Percentiles rank a stretch among this genome's conserved stretches.
phyloP scores from a whole-genome alignment of 108 stramenopile genomes.

The Bacterosira constricta region DNA sequence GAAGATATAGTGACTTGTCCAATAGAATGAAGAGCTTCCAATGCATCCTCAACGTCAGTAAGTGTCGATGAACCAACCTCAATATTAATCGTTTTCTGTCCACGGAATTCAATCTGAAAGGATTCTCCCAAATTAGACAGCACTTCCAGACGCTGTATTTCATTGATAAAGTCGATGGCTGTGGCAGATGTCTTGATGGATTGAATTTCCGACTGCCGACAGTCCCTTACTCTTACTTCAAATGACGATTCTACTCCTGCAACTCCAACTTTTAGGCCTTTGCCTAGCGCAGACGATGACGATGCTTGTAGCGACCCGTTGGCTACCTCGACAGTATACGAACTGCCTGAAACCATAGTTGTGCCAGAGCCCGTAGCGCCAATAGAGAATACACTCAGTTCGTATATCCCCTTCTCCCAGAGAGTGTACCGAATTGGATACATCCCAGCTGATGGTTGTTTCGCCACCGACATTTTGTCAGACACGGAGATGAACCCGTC shows the following conservation, averaged over 20 bases:
- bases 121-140: slow-evolving; percentile 9
- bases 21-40: slow-evolving; percentile 57
- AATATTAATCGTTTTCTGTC: slow-evolving; percentile 21
- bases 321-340: slow-evolving; percentile 55
- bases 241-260: slow-evolving; percentile 67
- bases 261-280: slow-evolving; percentile 53
- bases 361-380: too few species aligned
- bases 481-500: slow-evolving; percentile 30
- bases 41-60: slow-evolving; percentile 38
- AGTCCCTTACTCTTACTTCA: slow-evolving; percentile 61
- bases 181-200: slow-evolving; percentile 48
- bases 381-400: slow-evolving; percentile 52
- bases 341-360: slow-evolving; percentile 61
- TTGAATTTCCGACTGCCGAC: slow-evolving; percentile 60
- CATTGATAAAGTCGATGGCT: slow-evolving; percentile 32
- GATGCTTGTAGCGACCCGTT: slow-evolving; percentile 53
- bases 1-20: slow-evolving; percentile 55
- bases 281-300: slow-evolving; percentile 56
- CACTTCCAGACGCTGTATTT: slow-evolving; percentile 27
- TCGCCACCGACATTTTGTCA: slow-evolving; percentile 17
- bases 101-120: slow-evolving; percentile 34
- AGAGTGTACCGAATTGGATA: slow-evolving; percentile 76
- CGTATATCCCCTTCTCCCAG: slow-evolving; percentile 65
- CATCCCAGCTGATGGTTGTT: slow-evolving; percentile 40
- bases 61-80: slow-evolving; percentile 25